Evolutionary conservation across 495 filamentous ascomycete genomes (phyloP), one percentile per base, ranked within the genome.

Genomic region (Viridothelium virens): DNA sequence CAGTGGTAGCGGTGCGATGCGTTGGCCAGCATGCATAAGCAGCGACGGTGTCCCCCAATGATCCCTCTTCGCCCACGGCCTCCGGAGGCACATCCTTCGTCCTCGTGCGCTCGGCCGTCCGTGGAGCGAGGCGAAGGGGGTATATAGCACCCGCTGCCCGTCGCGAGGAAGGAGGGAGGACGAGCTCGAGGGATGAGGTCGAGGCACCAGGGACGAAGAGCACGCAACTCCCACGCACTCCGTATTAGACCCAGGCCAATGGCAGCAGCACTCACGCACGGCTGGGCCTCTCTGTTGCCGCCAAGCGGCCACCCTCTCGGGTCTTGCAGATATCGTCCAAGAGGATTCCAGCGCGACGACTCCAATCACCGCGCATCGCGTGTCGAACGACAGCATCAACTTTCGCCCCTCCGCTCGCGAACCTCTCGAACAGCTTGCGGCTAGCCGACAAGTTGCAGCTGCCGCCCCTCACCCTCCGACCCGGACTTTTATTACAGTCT

Each of bases 1-100:
- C 48, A 53, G 12, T 53, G 12, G 48, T 14, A 14, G 48, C 48
- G 48, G 48, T 53, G 48, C 12, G 48, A 53, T 53, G 48, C 48
- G 48, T 53, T 53, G 48, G 48, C 25, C 48, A 53, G 48, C 48
- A 53, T 53, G 48, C 48, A 53, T 53, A 53, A 53, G 48, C 48
- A 53, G 48, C n/a, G 48, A 53, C 48, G 48, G 48, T 25, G 48
- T 53, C 48, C 48, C 48, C 48, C 25, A 25, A 25, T 25, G 2
- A 53, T 53, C 48, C 11, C 48, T 53, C 48, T 53, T n/a, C 10
- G 11, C 9, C n/a, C 18, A n/a, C 12, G 48, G 11, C 18, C 48
- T 25, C 48, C n/a, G 11, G 5, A 25, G 25, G 48, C 48, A 53
- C 48, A 14, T 53, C 48, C 5, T 53, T n/a, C 25, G 25, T 25